A percentile compares a stretch with the other conserved stretches of the same genome.
Conservation (phyloP, 2,329 filamentous ascomycete species). For the Claviceps cyperi region DNA sequence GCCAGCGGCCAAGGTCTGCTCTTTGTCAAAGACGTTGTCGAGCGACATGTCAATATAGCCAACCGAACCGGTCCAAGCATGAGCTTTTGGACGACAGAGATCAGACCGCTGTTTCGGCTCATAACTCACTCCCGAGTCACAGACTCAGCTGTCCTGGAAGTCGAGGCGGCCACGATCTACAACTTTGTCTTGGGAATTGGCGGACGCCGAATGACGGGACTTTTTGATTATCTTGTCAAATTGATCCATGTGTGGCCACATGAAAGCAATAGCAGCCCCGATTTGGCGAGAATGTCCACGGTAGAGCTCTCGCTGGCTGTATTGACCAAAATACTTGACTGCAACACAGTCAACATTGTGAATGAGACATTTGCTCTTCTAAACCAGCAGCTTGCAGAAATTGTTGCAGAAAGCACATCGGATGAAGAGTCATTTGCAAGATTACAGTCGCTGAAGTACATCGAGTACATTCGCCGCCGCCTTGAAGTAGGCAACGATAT, state of each 20-base stretch:
- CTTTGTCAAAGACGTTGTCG: conserved; percentile 14
- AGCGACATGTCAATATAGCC: conserved; percentile 10
- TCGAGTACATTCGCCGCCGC: conserved; percentile 18
- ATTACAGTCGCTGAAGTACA: conserved; percentile 16
- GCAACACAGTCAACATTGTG: conserved; percentile 21
- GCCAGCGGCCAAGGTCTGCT: conserved; percentile 15
- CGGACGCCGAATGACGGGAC: conserved; percentile 14
- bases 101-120: conserved; percentile 20
- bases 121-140: conserved; percentile 20
- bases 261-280: background rate
- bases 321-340: conserved; percentile 21
- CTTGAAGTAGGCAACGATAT: conserved; percentile 16
- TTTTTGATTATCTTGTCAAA: conserved; percentile 18
- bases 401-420: conserved; percentile 7
- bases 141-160: conserved; percentile 24
- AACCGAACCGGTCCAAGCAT: background rate
- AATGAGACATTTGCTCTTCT: conserved; percentile 9
- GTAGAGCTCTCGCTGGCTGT: conserved; percentile 18
- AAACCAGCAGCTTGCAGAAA: conserved; percentile 10
- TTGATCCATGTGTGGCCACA: conserved; percentile 5
- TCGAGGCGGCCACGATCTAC: conserved; percentile 20
- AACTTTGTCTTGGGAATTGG: conserved; percentile 22
- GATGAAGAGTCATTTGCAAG: conserved; percentile 12
- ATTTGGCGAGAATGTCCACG: conserved; percentile 9
- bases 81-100: conserved; percentile 12